Evolutionary conservation across 352 stramenopile species (phyloP).

Genomic region (Pythium sp.): DNA sequence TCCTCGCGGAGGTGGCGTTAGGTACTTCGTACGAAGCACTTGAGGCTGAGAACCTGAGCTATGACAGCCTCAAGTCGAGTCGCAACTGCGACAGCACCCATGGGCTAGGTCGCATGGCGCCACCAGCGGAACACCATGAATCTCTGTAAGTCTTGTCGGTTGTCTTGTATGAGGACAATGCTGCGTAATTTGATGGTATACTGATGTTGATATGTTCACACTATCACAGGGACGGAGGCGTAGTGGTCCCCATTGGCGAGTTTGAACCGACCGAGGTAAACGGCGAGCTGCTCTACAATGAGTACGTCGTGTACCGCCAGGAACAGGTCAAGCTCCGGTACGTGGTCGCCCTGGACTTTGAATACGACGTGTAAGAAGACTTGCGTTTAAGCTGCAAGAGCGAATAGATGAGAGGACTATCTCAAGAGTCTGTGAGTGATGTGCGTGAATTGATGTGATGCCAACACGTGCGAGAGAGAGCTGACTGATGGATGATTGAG

Average conservation of each 20-base stretch:
- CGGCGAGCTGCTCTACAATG: conserved; percentile 67
- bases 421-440: neutral
- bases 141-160: conserved; percentile 29
- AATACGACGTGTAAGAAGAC: neutral
- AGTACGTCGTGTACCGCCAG: conserved; percentile 71
- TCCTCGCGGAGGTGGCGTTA: conserved; percentile 66
- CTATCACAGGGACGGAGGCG: conserved; percentile 35
- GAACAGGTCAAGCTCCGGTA: conserved; percentile 70
- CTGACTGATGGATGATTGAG: neutral
- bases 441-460: neutral
- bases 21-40: conserved; percentile 43
- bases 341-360: conserved; percentile 28
- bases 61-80: conserved; percentile 33
- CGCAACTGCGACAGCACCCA: conserved; percentile 49
- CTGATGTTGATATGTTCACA: neutral
- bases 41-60: conserved; percentile 53
- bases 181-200: neutral
- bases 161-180: neutral
- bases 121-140: conserved; percentile 38
- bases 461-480: neutral
- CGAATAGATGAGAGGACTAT: neutral
- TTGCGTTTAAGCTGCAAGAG: neutral
- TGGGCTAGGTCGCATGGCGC: conserved; percentile 54
- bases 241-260: conserved; percentile 54
- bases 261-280: conserved; percentile 46